Conservation (phyloP, 306 rosid genomes). For the Oxytropis ochrocephala region DNA sequence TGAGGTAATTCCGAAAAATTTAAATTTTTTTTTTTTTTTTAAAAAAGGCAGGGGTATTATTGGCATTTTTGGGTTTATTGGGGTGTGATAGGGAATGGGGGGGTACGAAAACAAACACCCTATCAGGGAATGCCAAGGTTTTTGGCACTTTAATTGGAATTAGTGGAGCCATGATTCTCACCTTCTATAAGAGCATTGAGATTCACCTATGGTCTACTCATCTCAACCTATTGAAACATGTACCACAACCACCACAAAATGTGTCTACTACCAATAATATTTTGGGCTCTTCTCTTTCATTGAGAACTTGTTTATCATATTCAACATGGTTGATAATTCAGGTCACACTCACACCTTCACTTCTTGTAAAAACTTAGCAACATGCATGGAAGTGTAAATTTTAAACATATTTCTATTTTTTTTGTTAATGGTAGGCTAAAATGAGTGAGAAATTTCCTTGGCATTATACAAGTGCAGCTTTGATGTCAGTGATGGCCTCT, state of each 20-base stretch:
- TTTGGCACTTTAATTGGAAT: slow-evolving; percentile 15
- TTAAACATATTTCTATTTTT: neutral
- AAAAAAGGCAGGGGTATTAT: too few species aligned
- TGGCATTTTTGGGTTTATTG: too few species aligned
- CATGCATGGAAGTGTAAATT: too few species aligned
- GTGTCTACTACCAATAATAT: neutral
- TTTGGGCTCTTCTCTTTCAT: slow-evolving; percentile 8
- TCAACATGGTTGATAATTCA: slow-evolving; percentile 24
- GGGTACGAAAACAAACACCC: too few species aligned
- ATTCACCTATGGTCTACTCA: slow-evolving; percentile 22
- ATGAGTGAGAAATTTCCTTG: slow-evolving; percentile 29
- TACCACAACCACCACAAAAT: neutral
- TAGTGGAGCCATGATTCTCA: slow-evolving; percentile 27
- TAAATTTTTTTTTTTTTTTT: too few species aligned
- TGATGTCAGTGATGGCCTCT: slow-evolving; percentile 32
- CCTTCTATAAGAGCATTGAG: slow-evolving; percentile 21
- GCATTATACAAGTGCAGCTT: slow-evolving; percentile 25
- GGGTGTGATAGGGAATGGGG: too few species aligned
- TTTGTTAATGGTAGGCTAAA: slow-evolving; percentile 6
- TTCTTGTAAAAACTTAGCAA: too few species aligned
- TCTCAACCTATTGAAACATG: neutral
- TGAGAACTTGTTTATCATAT: slow-evolving; percentile 17
- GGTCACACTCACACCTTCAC: neutral
- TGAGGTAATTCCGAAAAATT: too few species aligned
- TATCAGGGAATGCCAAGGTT: slow-evolving; percentile 22